Conservation (phyloP, 441 rosid genomes). For the Gossypium lobatum region DNA sequence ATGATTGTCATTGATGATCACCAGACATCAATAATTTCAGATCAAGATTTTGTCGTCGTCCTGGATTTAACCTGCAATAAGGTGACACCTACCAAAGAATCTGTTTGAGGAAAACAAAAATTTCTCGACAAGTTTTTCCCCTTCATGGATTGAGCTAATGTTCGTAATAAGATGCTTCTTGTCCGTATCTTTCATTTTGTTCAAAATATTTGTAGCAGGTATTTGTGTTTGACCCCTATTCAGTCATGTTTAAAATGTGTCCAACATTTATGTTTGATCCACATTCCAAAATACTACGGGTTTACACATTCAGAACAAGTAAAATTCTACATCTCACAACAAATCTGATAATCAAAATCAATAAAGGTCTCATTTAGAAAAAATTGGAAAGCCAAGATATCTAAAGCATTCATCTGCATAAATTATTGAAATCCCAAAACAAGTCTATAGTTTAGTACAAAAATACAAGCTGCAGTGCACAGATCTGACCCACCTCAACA, state of each 20-base stretch:
- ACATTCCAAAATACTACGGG: no score
- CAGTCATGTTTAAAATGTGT: not conserved
- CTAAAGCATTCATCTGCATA: conserved; percentile 14
- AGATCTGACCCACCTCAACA: conserved; percentile 22
- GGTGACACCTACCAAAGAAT: conserved; percentile 21
- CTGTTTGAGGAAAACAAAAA: not conserved
- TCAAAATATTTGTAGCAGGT: not conserved
- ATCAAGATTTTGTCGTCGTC: conserved; percentile 21
- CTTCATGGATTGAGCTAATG: not conserved
- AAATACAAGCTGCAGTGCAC: conserved; percentile 19
- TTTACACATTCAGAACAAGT: no score
- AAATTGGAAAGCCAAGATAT: not conserved
- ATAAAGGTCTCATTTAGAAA: not conserved
- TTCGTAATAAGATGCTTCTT: not conserved
- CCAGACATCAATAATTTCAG: not conserved
- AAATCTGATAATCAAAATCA: not conserved
- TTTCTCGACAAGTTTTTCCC: not conserved
- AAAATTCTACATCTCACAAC: no score
- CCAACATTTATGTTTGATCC: not conserved
- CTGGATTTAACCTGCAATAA: conserved; percentile 16
- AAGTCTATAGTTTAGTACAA: conserved; percentile 16
- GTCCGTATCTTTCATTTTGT: not conserved
- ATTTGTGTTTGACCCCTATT: not conserved
- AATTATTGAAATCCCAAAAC: conserved; percentile 21
- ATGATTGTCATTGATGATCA: not conserved